Evolutionary conservation across 2,329 filamentous ascomycete species (phyloP).

Genomic region (Fusarium humuli): DNA sequence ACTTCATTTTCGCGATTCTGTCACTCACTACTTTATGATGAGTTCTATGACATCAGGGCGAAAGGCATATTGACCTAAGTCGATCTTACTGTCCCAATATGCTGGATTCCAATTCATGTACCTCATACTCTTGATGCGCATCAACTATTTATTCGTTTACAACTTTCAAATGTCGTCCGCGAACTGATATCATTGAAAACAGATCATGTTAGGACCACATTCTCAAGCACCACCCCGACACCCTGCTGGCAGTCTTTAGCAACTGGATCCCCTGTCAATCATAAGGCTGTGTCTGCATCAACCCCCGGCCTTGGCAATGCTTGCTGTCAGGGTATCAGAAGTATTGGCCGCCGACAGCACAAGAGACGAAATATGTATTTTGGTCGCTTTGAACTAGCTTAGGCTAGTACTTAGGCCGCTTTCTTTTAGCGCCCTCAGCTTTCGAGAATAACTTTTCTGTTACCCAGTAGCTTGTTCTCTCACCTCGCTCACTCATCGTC

Average conservation of each 20-base stretch:
- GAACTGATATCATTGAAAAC: conserved; percentile 2
- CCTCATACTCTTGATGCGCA: background rate
- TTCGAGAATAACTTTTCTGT: background rate
- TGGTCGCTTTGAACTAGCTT: background rate
- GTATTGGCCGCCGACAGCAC: background rate
- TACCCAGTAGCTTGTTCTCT: conserved; percentile 25
- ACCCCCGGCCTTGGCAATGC: conserved; percentile 37
- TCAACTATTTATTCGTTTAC: background rate
- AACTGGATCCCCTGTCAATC: conserved; percentile 31
- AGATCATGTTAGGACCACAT: conserved; percentile 7
- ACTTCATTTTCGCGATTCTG: background rate
- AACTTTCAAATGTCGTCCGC: background rate
- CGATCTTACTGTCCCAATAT: background rate
- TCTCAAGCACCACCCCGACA: conserved; percentile 3
- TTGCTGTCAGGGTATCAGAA: conserved; percentile 19
- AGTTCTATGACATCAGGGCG: background rate
- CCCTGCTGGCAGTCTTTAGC: conserved; percentile 36
- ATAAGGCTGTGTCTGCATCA: conserved; percentile 43
- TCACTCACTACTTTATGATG: background rate
- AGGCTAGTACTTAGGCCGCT: background rate
- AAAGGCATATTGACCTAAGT: background rate
- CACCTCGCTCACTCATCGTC: conserved; percentile 7
- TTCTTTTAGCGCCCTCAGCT: background rate
- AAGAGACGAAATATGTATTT: background rate
- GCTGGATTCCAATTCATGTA: background rate